A percentile compares a stretch with the other conserved stretches of the same genome.
These are phyloP conservation scores for Fusarium abutilonis DNA, from an alignment of 2,329 filamentous ascomycete genomes.

Conservation along the genomic window DNA sequence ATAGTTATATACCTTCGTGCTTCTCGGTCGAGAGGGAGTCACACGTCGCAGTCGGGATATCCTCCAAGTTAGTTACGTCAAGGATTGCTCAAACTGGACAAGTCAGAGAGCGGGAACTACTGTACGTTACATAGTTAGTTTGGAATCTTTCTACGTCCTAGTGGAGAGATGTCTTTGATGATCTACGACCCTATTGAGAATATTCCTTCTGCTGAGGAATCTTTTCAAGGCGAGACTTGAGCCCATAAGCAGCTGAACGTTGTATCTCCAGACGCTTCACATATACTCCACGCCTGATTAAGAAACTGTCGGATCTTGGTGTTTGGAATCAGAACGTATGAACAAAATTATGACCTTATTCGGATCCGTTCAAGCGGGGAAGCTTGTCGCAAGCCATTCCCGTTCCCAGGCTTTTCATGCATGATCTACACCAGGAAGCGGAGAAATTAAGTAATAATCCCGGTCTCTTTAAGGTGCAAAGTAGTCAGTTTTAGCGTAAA, in stretches of 20 bases:
- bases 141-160: constrained; percentile 13
- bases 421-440: constrained; percentile 4
- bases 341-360: neutral
- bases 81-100: neutral
- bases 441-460: constrained; percentile 28
- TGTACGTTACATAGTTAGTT: constrained; percentile 1
- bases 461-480: neutral
- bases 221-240: neutral
- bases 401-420: constrained; percentile 4
- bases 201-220: neutral
- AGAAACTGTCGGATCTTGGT: neutral
- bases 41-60: constrained; percentile 10
- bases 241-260: neutral
- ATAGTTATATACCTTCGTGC: constrained; percentile 31
- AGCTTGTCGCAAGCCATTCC: neutral
- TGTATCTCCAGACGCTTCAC: neutral
- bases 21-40: neutral
- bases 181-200: neutral
- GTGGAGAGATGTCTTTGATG: constrained; percentile 4
- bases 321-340: constrained; percentile 4
- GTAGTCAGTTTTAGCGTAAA: too few species aligned
- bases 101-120: constrained; percentile 8
- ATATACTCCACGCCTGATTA: neutral
- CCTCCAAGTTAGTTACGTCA: neutral
- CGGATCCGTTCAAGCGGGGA: constrained; percentile 18